A percentile compares a stretch with the other conserved stretches of the same genome.
phyloP scores from a whole-genome alignment of 495 filamentous ascomycete species.

The Patellaria atrata region DNA sequence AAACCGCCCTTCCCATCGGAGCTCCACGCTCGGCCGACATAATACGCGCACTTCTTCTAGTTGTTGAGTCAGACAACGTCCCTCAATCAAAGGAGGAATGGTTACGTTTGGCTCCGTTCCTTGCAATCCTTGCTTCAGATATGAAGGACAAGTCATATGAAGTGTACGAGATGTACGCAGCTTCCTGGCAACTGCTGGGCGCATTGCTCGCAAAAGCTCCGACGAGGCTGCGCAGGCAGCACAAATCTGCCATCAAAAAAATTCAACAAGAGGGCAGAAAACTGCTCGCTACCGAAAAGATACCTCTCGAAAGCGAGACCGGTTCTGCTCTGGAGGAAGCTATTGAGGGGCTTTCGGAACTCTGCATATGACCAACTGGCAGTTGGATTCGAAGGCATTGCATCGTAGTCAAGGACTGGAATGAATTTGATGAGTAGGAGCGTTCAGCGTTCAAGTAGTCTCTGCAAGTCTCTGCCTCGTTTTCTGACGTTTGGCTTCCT shows the following conservation, averaged over 20 bases:
- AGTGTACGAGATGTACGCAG: constrained; percentile 34
- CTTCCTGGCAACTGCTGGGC: constrained; percentile 36
- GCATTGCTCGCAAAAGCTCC: constrained; percentile 33
- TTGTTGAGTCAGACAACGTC: constrained; percentile 30
- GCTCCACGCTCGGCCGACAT: constrained; percentile 18
- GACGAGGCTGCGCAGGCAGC: too few relatives aligned
- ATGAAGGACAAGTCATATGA: constrained; percentile 24
- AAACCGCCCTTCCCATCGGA: constrained; percentile 24
- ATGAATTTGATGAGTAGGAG: too few relatives aligned
- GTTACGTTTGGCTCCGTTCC: constrained; percentile 20
- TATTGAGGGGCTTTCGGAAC: too few relatives aligned
- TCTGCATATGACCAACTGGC: too few relatives aligned
- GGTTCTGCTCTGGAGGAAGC: too few relatives aligned
- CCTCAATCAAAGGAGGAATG: constrained; percentile 31
- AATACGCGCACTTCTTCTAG: constrained; percentile 34
- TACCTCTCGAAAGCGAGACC: too few relatives aligned
- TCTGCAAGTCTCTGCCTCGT: constrained; percentile 1
- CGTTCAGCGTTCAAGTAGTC: too few relatives aligned
- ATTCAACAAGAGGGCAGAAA: too few relatives aligned
- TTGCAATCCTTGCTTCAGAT: constrained; percentile 29
- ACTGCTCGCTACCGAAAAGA: too few relatives aligned
- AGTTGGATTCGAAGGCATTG: too few relatives aligned
- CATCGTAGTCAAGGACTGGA: too few relatives aligned
- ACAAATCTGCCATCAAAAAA: too few relatives aligned
- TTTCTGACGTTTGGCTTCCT: constrained; percentile 15